phyloP scores from a whole-genome alignment of 139 green algal genomes.

The Chlamydomonas incerta region DNA sequence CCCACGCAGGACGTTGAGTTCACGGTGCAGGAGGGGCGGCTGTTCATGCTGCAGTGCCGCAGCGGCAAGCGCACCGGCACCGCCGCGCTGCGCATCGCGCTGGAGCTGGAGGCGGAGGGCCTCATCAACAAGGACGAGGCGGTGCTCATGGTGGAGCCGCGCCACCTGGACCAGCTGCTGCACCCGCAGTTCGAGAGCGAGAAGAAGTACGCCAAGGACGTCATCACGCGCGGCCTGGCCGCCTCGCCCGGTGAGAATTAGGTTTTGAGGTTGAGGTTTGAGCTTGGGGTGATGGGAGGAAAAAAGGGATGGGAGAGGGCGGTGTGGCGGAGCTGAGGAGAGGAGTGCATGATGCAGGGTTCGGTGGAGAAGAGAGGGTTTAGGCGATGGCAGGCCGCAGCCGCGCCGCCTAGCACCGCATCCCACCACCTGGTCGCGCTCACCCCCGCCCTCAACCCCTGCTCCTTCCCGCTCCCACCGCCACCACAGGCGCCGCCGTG shows the following conservation, averaged over 20 bases:
- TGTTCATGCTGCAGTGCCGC: constrained; percentile 93
- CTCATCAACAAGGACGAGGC: constrained; percentile 62
- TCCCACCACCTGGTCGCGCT: background rate
- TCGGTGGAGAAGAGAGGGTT: too few relatives aligned
- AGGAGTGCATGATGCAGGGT: too few relatives aligned
- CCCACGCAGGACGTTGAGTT: constrained; percentile 89
- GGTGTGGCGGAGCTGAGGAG: too few relatives aligned
- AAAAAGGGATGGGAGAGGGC: too few relatives aligned
- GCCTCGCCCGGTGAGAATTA: constrained; percentile 73
- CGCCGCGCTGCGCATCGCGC: constrained; percentile 83
- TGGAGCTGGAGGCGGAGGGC: constrained; percentile 80
- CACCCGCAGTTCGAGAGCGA: constrained; percentile 84
- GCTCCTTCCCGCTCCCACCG: background rate
- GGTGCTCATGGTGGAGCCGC: constrained; percentile 86
- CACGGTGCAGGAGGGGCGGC: constrained; percentile 85
- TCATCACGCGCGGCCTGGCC: constrained; percentile 83
- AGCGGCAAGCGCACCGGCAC: constrained; percentile 90
- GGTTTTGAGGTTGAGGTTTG: too few relatives aligned
- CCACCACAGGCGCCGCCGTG: constrained; percentile 71
- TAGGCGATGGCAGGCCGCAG: too few relatives aligned
- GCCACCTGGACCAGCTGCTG: constrained; percentile 92
- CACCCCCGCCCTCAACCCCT: background rate
- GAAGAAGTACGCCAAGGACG: constrained; percentile 62
- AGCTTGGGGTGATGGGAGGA: too few relatives aligned
- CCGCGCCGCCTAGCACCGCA: too few relatives aligned